phyloP scores from a whole-genome alignment of 306 rosid genomes.

The Ceratonia siliqua region DNA sequence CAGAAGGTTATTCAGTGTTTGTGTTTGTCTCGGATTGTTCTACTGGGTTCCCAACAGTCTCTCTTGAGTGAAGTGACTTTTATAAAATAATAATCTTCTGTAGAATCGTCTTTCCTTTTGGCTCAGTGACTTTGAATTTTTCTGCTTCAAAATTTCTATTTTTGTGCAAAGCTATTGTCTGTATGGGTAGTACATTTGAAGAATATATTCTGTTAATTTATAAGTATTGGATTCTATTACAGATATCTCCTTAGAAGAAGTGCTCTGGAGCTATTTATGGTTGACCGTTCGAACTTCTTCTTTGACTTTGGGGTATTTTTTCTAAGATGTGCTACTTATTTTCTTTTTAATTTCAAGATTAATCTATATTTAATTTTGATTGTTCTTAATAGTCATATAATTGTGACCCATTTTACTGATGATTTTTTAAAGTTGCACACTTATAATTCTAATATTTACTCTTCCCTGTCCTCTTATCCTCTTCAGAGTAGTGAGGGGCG shows the following conservation, averaged over 20 bases:
- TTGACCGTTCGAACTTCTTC: slow-evolving; percentile 90
- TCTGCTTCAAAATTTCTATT: slow-evolving; percentile 21
- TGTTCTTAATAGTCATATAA: slow-evolving; percentile 8
- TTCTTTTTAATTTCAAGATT: slow-evolving; percentile 7
- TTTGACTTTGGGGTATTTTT: slow-evolving; percentile 92
- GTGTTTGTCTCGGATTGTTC: too few species aligned
- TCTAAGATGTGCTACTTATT: slow-evolving; percentile 23
- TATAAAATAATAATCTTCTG: background rate
- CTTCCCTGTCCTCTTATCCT: slow-evolving; percentile 24
- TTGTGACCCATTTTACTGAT: slow-evolving; percentile 27
- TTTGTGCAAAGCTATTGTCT: slow-evolving; percentile 16
- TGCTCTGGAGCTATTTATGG: slow-evolving; percentile 93
- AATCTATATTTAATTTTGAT: slow-evolving; percentile 11
- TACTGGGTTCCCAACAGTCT: too few species aligned
- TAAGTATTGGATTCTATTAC: slow-evolving; percentile 30
- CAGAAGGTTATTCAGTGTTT: too few species aligned
- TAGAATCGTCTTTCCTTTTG: slow-evolving; percentile 3
- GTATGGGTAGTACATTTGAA: background rate
- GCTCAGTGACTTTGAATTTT: background rate
- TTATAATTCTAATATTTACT: slow-evolving; percentile 19
- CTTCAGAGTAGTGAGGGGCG: slow-evolving; percentile 79
- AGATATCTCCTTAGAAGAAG: slow-evolving; percentile 97
- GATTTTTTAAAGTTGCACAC: slow-evolving; percentile 11
- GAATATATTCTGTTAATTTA: slow-evolving; percentile 11
- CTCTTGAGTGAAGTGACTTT: background rate